Evolutionary conservation across 495 filamentous ascomycete genomes (phyloP).

Genomic region (Neurospora sp.): DNA sequence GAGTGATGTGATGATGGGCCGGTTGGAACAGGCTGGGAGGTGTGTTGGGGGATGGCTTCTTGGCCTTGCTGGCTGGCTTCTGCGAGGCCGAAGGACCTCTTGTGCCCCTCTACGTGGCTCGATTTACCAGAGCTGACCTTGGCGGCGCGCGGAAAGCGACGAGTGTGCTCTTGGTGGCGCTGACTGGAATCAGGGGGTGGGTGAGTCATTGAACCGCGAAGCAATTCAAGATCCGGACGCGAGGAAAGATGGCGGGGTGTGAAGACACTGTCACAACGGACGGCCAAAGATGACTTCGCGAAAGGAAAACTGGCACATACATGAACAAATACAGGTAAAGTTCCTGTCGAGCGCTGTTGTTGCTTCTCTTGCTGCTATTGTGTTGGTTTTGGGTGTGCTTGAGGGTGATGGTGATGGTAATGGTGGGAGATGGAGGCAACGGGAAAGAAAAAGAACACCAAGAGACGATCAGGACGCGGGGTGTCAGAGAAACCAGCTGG

Average conservation of each 20-base stretch:
- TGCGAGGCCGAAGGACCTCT: neutral
- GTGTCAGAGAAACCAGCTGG: neutral
- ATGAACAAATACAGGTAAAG: neutral
- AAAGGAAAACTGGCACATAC: neutral
- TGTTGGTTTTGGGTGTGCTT: neutral
- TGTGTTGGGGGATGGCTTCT: neutral
- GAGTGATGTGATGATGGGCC: neutral
- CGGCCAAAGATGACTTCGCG: neutral
- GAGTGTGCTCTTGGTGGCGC: neutral
- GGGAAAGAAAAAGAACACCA: neutral
- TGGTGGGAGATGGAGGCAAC: neutral
- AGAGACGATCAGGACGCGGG: neutral
- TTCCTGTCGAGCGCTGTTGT: neutral
- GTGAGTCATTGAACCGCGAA: neutral
- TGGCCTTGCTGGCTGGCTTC: neutral
- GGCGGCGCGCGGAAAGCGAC: neutral
- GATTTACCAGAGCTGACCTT: neutral
- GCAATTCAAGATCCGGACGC: neutral
- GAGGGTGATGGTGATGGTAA: neutral
- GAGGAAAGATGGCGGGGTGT: rapidly evolving
- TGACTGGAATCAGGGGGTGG: neutral
- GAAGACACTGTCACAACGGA: neutral
- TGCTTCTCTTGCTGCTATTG: neutral
- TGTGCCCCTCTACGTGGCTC: neutral
- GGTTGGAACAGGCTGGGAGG: neutral